Conservation (phyloP, 2,329 filamentous ascomycete genomes). For the Macroventuria anomochaeta region DNA sequence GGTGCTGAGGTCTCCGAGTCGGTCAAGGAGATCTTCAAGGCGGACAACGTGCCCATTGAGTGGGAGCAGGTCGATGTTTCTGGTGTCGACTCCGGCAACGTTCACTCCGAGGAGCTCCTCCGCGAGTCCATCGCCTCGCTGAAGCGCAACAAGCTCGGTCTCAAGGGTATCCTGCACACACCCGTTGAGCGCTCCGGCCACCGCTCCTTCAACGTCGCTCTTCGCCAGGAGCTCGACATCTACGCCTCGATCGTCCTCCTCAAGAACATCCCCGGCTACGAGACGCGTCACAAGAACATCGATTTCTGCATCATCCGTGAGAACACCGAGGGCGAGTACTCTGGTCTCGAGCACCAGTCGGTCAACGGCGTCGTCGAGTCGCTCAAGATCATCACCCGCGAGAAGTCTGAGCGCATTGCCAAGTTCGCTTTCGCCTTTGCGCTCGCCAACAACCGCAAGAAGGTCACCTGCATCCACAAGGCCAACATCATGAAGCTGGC, state of each 20-base stretch:
- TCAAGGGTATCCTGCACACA: constrained; percentile 99
- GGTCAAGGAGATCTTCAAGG: constrained; percentile 99
- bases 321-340: constrained; percentile 99
- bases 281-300: constrained; percentile 95
- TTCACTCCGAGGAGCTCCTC: constrained; percentile 93
- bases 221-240: constrained; percentile 99
- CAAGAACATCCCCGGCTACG: constrained; percentile 99
- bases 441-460: constrained; percentile 97
- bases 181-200: constrained; percentile 96
- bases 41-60: constrained; percentile 96
- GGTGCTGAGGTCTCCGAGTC: constrained; percentile 97
- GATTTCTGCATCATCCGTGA: constrained; percentile 99
- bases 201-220: constrained; percentile 99
- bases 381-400: constrained; percentile 99
- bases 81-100: constrained; percentile 82
- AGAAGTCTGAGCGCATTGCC: constrained; percentile 98
- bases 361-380: constrained; percentile 97
- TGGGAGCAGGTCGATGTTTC: constrained; percentile 99
- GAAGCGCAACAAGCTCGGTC: constrained; percentile 96
- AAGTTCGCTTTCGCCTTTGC: constrained; percentile 99
- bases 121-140: constrained; percentile 93
- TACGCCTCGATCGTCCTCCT: constrained; percentile 97
- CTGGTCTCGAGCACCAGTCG: constrained; percentile 97
- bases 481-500: constrained; percentile 99
- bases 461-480: constrained; percentile 99